phyloP scores from a whole-genome alignment of 805 yeast species.

The Myxozyma vanderwaltii region DNA sequence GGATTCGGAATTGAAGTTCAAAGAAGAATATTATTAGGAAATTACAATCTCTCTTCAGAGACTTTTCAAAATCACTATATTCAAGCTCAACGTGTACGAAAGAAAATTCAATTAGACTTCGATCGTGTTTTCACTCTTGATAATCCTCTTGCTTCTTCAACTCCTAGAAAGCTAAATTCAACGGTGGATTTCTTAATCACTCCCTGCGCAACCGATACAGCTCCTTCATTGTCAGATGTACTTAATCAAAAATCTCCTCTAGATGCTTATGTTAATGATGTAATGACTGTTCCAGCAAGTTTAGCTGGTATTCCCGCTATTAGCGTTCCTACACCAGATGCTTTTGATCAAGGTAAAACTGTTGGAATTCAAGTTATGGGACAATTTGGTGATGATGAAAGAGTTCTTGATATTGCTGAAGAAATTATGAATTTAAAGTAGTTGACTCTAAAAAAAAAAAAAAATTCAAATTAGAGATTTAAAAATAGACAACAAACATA shows the following conservation, averaged over 20 bases:
- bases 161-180: slow-evolving; percentile 34
- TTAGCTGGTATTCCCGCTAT: slow-evolving; percentile 89
- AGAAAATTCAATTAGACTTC: slow-evolving; percentile 63
- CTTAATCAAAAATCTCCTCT: slow-evolving; percentile 45
- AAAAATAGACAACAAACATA: neutral
- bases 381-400: slow-evolving; percentile 79
- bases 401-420: slow-evolving; percentile 53
- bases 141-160: slow-evolving; percentile 46
- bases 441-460: neutral
- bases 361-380: slow-evolving; percentile 86
- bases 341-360: no score
- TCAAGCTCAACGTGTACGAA: slow-evolving; percentile 71
- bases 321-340: slow-evolving; percentile 78
- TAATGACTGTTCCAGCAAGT: slow-evolving; percentile 86
- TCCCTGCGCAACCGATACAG: slow-evolving; percentile 66
- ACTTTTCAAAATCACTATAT: slow-evolving; percentile 71
- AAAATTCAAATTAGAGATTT: neutral
- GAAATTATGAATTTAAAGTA: slow-evolving; percentile 15
- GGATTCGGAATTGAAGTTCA: slow-evolving; percentile 85
- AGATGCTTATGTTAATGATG: slow-evolving; percentile 75
- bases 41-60: slow-evolving; percentile 78
- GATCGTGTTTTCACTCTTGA: slow-evolving; percentile 59
- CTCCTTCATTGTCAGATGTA: slow-evolving; percentile 58
- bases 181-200: slow-evolving; percentile 70
- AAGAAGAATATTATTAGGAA: slow-evolving; percentile 81